Percentiles rank a stretch among this genome's conserved stretches.
Evolutionary conservation across 192 early-diverging fungal genomes (phyloP).

Genomic region (Backusella sp.): DNA sequence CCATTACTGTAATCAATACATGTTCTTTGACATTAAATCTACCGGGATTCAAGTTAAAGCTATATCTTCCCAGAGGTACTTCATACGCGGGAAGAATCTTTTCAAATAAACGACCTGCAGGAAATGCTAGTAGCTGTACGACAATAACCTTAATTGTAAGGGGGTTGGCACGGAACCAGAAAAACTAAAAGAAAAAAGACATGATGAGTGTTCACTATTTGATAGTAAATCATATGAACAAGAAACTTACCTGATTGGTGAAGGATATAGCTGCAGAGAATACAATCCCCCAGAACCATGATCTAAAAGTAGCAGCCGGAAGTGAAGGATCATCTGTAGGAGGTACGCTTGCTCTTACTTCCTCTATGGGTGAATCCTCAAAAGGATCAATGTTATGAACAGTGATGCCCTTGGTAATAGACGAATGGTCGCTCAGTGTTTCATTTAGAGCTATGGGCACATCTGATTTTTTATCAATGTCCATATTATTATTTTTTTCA

Average conservation of each 20-base stretch:
- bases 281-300: slow-evolving; percentile 70
- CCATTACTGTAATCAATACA: slow-evolving; percentile 78
- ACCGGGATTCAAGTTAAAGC: slow-evolving; percentile 70
- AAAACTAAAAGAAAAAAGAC: slow-evolving; percentile 45
- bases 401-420: background rate
- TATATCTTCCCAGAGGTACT: slow-evolving; percentile 48
- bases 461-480: background rate
- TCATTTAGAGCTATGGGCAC: background rate
- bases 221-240: background rate
- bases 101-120: slow-evolving; percentile 68
- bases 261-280: slow-evolving; percentile 64
- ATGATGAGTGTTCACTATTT: background rate
- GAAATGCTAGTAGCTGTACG: slow-evolving; percentile 74
- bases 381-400: background rate
- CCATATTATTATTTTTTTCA: background rate
- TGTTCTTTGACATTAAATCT: slow-evolving; percentile 91
- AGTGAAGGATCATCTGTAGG: slow-evolving; percentile 67
- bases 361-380: slow-evolving; percentile 65
- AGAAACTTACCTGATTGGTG: slow-evolving; percentile 52
- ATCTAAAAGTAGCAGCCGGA: slow-evolving; percentile 71
- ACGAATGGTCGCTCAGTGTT: background rate
- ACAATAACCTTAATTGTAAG: slow-evolving; percentile 67
- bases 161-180: slow-evolving; percentile 85
- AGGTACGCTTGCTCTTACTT: slow-evolving; percentile 67
- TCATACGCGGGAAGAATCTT: slow-evolving; percentile 54